These are phyloP conservation scores for Coccinonectria pachysandricola DNA, from an alignment of 2,329 filamentous ascomycete genomes.

Conservation along the genomic window DNA sequence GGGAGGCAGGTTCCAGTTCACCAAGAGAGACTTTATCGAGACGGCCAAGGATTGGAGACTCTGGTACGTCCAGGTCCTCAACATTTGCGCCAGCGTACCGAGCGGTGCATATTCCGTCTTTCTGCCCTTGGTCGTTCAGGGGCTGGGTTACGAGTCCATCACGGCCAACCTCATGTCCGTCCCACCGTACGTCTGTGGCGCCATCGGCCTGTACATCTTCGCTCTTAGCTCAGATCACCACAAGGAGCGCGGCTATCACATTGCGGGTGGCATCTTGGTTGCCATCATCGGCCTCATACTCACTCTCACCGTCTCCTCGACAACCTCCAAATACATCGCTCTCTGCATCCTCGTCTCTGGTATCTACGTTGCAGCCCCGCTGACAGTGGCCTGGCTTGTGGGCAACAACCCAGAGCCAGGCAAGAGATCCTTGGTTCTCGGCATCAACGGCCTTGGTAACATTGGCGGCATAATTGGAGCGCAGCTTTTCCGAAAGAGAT, in stretches of 20 bases:
- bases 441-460: constrained; percentile 20
- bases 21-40: constrained; percentile 15
- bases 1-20: constrained; percentile 15
- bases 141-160: constrained; percentile 18
- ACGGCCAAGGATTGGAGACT: constrained; percentile 19
- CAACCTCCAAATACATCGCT: constrained; percentile 13
- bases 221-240: constrained; percentile 16
- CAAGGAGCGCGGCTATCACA: constrained; percentile 17
- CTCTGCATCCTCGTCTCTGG: constrained; percentile 17
- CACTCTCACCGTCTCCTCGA: constrained; percentile 14
- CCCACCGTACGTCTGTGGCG: constrained; percentile 18
- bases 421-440: constrained; percentile 18
- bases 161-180: constrained; percentile 19
- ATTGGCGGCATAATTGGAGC: constrained; percentile 17
- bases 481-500: constrained; percentile 16
- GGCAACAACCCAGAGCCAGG: constrained; percentile 20
- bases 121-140: constrained; percentile 17
- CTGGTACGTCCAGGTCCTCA: constrained; percentile 16
- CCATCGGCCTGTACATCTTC: constrained; percentile 17
- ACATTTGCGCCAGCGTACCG: constrained; percentile 18
- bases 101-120: constrained; percentile 18
- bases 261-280: constrained; percentile 13
- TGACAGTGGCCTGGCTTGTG: constrained; percentile 19
- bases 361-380: constrained; percentile 16
- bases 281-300: constrained; percentile 15